Conservation (phyloP, 805 yeast species). For the Scheffersomyces amazonensis region DNA sequence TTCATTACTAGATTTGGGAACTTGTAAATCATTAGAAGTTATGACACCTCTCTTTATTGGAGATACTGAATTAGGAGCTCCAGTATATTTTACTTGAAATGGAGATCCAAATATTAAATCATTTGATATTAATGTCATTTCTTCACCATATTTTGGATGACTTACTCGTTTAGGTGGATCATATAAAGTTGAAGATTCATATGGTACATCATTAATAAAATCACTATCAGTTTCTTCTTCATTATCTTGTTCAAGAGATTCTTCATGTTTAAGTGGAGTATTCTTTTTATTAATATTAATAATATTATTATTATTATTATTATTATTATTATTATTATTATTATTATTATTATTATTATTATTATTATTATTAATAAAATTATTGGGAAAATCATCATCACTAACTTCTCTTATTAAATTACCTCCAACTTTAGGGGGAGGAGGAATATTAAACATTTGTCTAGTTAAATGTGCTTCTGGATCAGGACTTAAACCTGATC, state of each 20-base stretch:
- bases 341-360: background rate
- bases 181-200: slow-evolving; percentile 1
- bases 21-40: background rate
- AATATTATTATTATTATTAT: background rate
- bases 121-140: slow-evolving; percentile 15
- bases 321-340: background rate
- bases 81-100: slow-evolving; percentile 16
- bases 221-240: slow-evolving; percentile 8
- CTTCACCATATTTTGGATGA: slow-evolving; percentile 22
- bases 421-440: background rate
- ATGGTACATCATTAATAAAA: background rate
- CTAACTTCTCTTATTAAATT: slow-evolving; percentile 29
- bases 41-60: background rate
- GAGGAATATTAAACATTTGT: slow-evolving; percentile 1
- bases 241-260: slow-evolving; percentile 7
- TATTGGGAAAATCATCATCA: slow-evolving; percentile 14
- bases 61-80: slow-evolving; percentile 1
- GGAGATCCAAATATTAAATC: slow-evolving; percentile 31
- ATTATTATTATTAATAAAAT: background rate
- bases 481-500: slow-evolving; percentile 7
- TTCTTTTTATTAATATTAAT: no score
- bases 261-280: slow-evolving; percentile 3
- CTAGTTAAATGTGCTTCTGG: slow-evolving; percentile 6
- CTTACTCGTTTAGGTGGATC: slow-evolving; percentile 23
- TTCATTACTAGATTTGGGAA: background rate